Evolutionary conservation across 768 basidiomycete species (phyloP).

Genomic region (Suillus bovinus): DNA sequence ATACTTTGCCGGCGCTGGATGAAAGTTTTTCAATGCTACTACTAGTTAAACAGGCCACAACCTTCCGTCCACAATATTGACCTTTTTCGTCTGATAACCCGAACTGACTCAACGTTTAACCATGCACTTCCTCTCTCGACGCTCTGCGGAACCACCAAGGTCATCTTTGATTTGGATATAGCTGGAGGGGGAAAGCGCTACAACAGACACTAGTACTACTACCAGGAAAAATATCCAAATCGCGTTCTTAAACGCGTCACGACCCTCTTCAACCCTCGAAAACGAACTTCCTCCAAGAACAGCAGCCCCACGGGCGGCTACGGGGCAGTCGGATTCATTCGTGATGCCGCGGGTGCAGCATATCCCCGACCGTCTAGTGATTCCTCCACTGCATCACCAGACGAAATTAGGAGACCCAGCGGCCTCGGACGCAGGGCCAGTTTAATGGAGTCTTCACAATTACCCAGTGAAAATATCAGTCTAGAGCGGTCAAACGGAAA

Average conservation of each 20-base stretch:
- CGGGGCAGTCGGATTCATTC: constrained; percentile 20
- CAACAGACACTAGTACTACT: constrained; percentile 8
- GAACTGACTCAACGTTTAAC: constrained; percentile 2
- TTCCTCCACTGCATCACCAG: constrained; percentile 24
- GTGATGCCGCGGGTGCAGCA: constrained; percentile 13
- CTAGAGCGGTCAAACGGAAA: background rate
- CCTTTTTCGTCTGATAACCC: background rate
- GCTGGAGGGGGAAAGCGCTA: constrained; percentile 5
- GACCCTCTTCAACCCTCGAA: constrained; percentile 25
- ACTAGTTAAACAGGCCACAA: background rate
- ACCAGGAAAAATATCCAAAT: constrained; percentile 26
- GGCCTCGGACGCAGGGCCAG: constrained; percentile 33
- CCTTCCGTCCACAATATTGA: background rate
- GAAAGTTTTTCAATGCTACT: constrained; percentile 2
- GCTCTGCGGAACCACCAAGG: constrained; percentile 25
- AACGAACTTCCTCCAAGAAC: constrained; percentile 21
- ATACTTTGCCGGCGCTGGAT: background rate
- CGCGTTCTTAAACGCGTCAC: constrained; percentile 30
- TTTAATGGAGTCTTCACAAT: constrained; percentile 20
- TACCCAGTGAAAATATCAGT: constrained; percentile 13
- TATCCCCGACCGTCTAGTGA: constrained; percentile 27
- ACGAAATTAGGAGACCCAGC: constrained; percentile 34
- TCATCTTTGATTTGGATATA: constrained; percentile 9
- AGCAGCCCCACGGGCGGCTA: constrained; percentile 2
- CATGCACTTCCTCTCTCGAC: constrained; percentile 33